Evolutionary conservation across 2,329 filamentous ascomycete species (phyloP).

Genomic region (Fusarium stilboides): DNA sequence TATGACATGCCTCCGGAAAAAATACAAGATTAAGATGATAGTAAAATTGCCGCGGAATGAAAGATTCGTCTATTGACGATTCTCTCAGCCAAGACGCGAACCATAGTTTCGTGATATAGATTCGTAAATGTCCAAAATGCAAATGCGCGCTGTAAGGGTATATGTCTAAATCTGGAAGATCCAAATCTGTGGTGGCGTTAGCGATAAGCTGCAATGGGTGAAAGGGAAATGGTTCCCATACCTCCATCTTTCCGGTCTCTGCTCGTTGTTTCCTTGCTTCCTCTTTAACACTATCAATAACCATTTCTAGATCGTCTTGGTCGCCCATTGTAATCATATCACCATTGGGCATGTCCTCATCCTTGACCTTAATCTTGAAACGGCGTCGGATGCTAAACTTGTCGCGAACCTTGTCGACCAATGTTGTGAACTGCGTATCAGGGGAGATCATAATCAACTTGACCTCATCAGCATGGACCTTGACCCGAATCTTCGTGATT

Average conservation of each 20-base stretch:
- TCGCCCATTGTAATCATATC: slow-evolving; percentile 99
- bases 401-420: slow-evolving; percentile 83
- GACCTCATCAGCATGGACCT: slow-evolving; percentile 92
- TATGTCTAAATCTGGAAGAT: slow-evolving; percentile 59
- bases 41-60: slow-evolving; percentile 24
- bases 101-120: slow-evolving; percentile 42
- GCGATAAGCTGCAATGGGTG: slow-evolving; percentile 36
- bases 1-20: slow-evolving; percentile 26
- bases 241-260: slow-evolving; percentile 96
- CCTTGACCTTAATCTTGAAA: slow-evolving; percentile 91
- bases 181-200: slow-evolving; percentile 61
- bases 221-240: slow-evolving; percentile 64
- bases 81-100: slow-evolving; percentile 18
- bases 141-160: slow-evolving; percentile 48
- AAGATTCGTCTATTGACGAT: slow-evolving; percentile 6
- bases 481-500: slow-evolving; percentile 86
- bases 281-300: slow-evolving; percentile 78
- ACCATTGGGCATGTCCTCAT: slow-evolving; percentile 81
- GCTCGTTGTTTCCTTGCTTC: slow-evolving; percentile 79
- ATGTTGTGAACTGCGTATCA: slow-evolving; percentile 80
- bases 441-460: slow-evolving; percentile 90
- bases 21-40: slow-evolving; percentile 42
- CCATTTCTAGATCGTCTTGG: slow-evolving; percentile 95
- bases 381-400: slow-evolving; percentile 85
- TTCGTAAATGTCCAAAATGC: slow-evolving; percentile 41